phyloP scores from a whole-genome alignment of 768 basidiomycete species.

The Mycena vulgaris region DNA sequence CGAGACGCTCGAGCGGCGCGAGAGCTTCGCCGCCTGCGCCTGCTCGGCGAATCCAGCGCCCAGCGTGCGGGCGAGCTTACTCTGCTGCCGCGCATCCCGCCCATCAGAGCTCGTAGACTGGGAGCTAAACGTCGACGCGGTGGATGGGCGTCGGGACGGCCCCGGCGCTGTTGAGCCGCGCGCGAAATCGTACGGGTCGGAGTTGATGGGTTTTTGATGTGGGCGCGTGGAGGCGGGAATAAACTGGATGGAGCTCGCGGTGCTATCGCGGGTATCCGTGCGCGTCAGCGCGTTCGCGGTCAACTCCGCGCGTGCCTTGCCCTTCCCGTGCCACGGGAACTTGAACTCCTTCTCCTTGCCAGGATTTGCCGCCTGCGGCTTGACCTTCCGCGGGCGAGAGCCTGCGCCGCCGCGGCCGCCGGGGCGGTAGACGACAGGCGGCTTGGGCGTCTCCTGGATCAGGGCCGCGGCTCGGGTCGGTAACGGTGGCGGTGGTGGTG shows the following conservation, averaged over 20 bases:
- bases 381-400: constrained; percentile 22
- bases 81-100: not conserved
- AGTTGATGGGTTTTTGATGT: constrained; percentile 1
- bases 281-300: constrained; percentile 5
- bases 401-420: constrained; percentile 32
- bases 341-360: constrained; percentile 3
- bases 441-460: constrained; percentile 3
- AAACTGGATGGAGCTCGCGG: constrained; percentile 7
- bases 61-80: constrained; percentile 22
- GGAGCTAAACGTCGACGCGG: not conserved
- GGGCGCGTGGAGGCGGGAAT: not conserved
- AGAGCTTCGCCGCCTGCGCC: too few relatives aligned
- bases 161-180: not conserved
- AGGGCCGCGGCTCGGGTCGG: not conserved
- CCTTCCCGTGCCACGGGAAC: constrained; percentile 29
- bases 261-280: constrained; percentile 18
- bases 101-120: not conserved
- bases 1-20: not conserved
- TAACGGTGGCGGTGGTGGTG: not conserved
- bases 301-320: constrained; percentile 1
- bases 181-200: not conserved
- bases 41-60: constrained; percentile 7
- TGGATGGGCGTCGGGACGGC: not conserved
- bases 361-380: not conserved
- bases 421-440: constrained; percentile 13